Evolutionary conservation across 2,329 filamentous ascomycete species (phyloP).

Genomic region (Coniella lustricola): DNA sequence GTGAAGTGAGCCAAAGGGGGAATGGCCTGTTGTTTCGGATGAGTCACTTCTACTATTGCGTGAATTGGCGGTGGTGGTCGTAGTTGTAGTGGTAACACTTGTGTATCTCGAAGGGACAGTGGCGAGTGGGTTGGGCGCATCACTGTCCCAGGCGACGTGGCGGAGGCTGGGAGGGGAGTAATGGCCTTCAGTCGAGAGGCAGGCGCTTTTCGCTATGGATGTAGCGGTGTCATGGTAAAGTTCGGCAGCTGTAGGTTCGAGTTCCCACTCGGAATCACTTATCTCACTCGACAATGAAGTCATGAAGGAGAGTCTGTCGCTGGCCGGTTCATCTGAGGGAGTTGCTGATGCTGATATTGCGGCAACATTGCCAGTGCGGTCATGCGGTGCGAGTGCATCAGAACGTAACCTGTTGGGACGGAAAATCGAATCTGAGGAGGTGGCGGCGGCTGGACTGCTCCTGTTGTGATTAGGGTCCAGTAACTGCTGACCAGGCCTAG

Average conservation of each 20-base stretch:
- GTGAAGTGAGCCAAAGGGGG: not conserved
- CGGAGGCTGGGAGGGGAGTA: not conserved
- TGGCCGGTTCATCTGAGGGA: not conserved
- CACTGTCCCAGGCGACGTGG: slow-evolving; percentile 1
- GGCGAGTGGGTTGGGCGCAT: not conserved
- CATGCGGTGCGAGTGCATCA: no score
- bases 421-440: not conserved
- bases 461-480: not conserved
- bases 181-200: not conserved
- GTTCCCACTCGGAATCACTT: slow-evolving; percentile 1
- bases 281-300: not conserved
- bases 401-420: no score
- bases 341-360: not conserved
- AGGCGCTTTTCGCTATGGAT: slow-evolving; percentile 2
- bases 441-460: not conserved
- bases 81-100: not conserved
- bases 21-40: not conserved
- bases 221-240: slow-evolving; percentile 5
- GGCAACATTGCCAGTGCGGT: no score
- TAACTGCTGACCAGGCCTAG: not conserved
- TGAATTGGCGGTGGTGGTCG: not conserved
- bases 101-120: not conserved
- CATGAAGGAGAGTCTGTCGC: not conserved
- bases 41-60: not conserved
- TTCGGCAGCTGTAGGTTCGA: slow-evolving; percentile 4